Evolutionary conservation across 1,284 basidiomycete species (phyloP), one percentile per base, ranked within the genome.

Genomic region (Cryptococcus hybrid): DNA sequence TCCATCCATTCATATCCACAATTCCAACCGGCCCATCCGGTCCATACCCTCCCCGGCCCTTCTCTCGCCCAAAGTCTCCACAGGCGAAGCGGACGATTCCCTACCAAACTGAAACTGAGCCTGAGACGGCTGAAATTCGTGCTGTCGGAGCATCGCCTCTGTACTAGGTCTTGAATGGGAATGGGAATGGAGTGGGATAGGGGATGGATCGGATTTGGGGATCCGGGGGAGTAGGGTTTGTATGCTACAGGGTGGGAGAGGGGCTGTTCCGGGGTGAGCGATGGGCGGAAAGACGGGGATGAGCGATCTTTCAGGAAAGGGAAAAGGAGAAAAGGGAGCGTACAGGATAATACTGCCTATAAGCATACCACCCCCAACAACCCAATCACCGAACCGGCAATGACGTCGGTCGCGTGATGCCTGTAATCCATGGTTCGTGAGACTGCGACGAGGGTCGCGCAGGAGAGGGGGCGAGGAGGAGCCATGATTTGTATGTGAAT

Each of bases 401-500:
- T 74, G 38, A 76, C 71, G 51, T 75, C 72, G 24, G 69, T 71
- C 24, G 70, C 58, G 58, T 73, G 67, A 63, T 73, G 77, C 37
- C 78, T 57, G 57, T 79, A 78, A 60, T 79, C 76, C 76, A 93
- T 94, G 0, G 88, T 90, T 37, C 91, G 84, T 2, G 88, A 89
- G 54, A 98, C 86, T 3, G 92, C 89, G 36, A 97, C 87, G 5
- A 97, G 80, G 0, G 87, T 80, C 1, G 92, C 92, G 15, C 83
- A 90, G 34, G 86, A 79, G 43, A 96, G 82, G 0, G 95, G 0
- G 84, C 78, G 2, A 93, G 73, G 1, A 88, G 82, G 15, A 96
- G 71, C 93, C 94, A 98, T 13, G 89, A 86, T 74, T 95, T 96
- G 54, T 84, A 86, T 35, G 88, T 83, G 74, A 92, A 85, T 0